Evolutionary conservation across 148 eudicot species (phyloP).

Genomic region (Suaeda aralocaspica): DNA sequence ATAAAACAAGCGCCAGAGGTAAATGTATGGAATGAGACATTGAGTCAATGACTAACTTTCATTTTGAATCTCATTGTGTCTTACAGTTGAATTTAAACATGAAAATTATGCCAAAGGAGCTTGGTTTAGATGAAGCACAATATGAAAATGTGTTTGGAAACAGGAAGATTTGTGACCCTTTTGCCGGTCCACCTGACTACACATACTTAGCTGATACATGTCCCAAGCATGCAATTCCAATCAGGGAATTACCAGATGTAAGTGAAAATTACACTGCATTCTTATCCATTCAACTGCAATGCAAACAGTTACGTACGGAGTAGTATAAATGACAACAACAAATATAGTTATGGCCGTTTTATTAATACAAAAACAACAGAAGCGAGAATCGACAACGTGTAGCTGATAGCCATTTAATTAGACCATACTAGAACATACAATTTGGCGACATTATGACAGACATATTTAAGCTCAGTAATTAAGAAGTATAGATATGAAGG

Average conservation of each 20-base stretch:
- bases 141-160: slow-evolving; percentile 20
- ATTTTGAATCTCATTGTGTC: neutral
- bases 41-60: too few species aligned
- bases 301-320: neutral
- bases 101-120: slow-evolving; percentile 22
- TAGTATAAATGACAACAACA: too few species aligned
- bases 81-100: slow-evolving; percentile 56
- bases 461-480: too few species aligned
- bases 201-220: slow-evolving; percentile 43
- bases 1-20: too few species aligned
- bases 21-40: too few species aligned
- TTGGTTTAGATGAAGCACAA: slow-evolving; percentile 21
- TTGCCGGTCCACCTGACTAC: slow-evolving; percentile 55
- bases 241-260: slow-evolving; percentile 60
- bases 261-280: slow-evolving; percentile 11
- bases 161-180: slow-evolving; percentile 57
- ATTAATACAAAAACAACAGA: too few species aligned
- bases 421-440: too few species aligned
- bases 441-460: too few species aligned
- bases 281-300: neutral
- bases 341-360: too few species aligned
- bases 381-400: too few species aligned
- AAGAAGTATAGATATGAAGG: too few species aligned
- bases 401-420: too few species aligned
- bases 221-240: slow-evolving; percentile 44